Base-by-base conservation (phyloP, 169 alveolate genomes). In the Plasmodium sp. region DNA sequence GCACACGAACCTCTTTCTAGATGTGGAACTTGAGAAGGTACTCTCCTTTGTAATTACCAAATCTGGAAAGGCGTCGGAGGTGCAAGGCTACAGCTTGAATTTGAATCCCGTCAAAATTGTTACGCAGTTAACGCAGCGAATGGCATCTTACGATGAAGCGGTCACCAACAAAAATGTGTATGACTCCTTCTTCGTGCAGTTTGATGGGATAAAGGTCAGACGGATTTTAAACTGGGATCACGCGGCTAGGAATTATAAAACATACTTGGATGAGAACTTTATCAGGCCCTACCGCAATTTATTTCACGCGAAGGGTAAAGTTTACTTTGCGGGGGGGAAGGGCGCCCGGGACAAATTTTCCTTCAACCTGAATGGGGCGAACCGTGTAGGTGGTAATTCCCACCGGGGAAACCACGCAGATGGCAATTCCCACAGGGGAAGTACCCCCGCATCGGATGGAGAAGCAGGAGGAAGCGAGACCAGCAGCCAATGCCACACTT, bases 11-110 rank as follows among this genome's bases (percentile, higher is more conserved):
- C 41, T 90, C 18, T 81, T 90, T 56, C 16, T 90, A 7, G 94
- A 90, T 90, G 84, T 81, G 22, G 83, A 90, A 81, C 77, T 90
- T 43, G 94, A 90, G 81, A 90, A 90, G 51, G 43, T 43, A 36
- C 73, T 90, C 43, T 90, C 94, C 34, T 58, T 90, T 81, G 80
- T 90, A 56, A 90, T 90, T 80, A 90, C 94, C 12, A 90, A 90
- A 58, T 90, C 94, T 41, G 94, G 94, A 81, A 80, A 90, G 67
- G 74, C 33, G 6, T 41, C 94, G 33, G 94, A 90, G 73, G 83
- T 90, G 73, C 94, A 90, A 41, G 94, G 94, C 27, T 90, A 90
- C 71, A 79, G 94, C 41, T 67, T 90, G 67, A 62, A 58, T 71
- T 36, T 90, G 12, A 81, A 90, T 36, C 94, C 94, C 2, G 27